Conservation (phyloP, 1,284 basidiomycete genomes). For the Fomes fomentarius region DNA sequence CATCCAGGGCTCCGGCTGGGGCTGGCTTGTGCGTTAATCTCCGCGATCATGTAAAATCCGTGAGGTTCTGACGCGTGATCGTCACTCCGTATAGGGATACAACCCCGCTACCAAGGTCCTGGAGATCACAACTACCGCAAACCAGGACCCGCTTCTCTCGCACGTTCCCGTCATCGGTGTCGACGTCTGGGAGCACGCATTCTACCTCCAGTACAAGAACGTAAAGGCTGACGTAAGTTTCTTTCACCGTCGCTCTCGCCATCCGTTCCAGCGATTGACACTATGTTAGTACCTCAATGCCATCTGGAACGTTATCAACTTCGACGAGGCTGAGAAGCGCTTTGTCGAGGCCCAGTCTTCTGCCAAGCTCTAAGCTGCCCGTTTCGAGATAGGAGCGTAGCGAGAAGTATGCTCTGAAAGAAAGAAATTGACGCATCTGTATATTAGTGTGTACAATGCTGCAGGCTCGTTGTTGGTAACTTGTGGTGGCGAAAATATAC, state of each 20-base stretch:
- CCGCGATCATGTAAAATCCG: not conserved
- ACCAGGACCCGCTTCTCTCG: constrained; percentile 87
- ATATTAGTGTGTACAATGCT: constrained; percentile 17
- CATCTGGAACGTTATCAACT: constrained; percentile 86
- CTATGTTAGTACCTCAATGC: constrained; percentile 82
- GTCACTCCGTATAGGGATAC: constrained; percentile 49
- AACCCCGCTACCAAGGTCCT: constrained; percentile 68
- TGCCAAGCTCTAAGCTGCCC: constrained; percentile 19
- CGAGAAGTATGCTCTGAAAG: constrained; percentile 15
- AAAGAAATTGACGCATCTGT: constrained; percentile 18
- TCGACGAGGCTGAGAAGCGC: constrained; percentile 76
- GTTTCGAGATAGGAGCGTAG: no score
- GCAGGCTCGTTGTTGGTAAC: constrained; percentile 1
- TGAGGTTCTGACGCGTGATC: constrained; percentile 1
- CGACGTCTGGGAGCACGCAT: constrained; percentile 87
- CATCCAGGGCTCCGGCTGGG: constrained; percentile 94
- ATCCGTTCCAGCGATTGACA: no score
- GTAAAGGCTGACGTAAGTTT: constrained; percentile 68
- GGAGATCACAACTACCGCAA: constrained; percentile 79
- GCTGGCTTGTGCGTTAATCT: constrained; percentile 75
- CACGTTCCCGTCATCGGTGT: constrained; percentile 85
- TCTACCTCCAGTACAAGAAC: constrained; percentile 81
- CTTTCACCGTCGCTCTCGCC: no score
- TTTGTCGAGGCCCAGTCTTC: constrained; percentile 48
- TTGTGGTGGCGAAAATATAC: no score